Base-by-base conservation (phyloP, 164 flowering plant genomes). In the Tinospora cordifolia region DNA sequence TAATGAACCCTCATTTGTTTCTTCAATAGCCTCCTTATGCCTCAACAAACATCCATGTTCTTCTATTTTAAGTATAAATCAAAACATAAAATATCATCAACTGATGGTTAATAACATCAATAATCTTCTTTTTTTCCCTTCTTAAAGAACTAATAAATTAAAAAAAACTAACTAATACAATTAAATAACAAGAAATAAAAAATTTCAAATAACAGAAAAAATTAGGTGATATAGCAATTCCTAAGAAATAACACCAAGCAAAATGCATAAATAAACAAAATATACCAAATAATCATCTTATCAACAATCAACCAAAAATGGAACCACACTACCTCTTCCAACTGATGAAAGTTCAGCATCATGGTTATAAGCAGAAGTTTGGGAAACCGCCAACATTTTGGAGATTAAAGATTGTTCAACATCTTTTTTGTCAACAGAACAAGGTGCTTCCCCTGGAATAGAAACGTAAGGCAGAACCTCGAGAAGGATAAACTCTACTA, bases 401-500 rank as follows among this genome's bases (percentile, higher is more conserved):
- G n/a, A n/a, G n/a, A n/a, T n/a, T n/a, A n/a, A n/a, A n/a, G n/a
- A n/a, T 46, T 63, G 36, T 26, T 68, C 72, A 68, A 2, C n/a
- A 68, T 62, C 36, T 66, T 58, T 62, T 21, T 27, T 62, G 46
- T 36, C 62, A 65, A 17, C 38, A 36, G 62, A 39, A 41, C 22
- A 15, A 38, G 75, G 17, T 22, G 46, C 47, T 8, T 62, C 39
- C 13, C 76, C 14, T 4, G 22, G 51, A 64, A 49, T 44, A 1
- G 66, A 7, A 40, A 81, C 25, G 59, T 8, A 67, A 27, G 97
- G 96, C 27, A 92, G 77, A 65, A 88, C 82, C 65, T 89, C 93
- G 2, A 67, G 46, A 3, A 94, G 84, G 72, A 94, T 76, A 64
- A 74, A 81, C 59, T 83, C 89, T 30, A 82, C 91, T 71, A 97